Percentiles rank a stretch among this genome's conserved stretches.
phyloP scores from a whole-genome alignment of 164 flowering plant species.

The Protea cynaroides region DNA sequence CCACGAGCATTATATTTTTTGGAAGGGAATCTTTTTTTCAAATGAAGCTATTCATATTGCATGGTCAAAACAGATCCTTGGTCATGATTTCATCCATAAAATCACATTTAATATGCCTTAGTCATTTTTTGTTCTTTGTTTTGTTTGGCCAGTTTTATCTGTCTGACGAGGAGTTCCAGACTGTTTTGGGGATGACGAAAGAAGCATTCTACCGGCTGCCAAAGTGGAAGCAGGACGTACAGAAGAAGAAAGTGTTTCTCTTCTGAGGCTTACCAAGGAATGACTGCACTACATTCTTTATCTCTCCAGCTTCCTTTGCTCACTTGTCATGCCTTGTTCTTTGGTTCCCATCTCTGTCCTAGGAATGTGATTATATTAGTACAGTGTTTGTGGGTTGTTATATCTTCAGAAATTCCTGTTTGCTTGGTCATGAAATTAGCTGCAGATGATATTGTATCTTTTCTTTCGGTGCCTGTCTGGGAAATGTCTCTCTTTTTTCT shows the following conservation, averaged over 20 bases:
- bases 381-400: constrained; percentile 11
- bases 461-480: constrained; percentile 22
- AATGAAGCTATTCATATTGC: neutral
- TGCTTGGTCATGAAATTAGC: constrained; percentile 16
- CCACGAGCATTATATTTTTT: neutral
- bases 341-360: neutral
- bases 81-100: neutral
- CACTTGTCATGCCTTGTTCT: constrained; percentile 4
- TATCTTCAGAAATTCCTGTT: constrained; percentile 14
- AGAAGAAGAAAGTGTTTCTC: constrained; percentile 77
- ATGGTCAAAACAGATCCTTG: neutral
- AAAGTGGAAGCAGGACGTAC: constrained; percentile 97
- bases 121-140: constrained; percentile 1
- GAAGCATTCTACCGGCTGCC: constrained; percentile 79
- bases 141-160: constrained; percentile 59
- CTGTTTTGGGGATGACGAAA: constrained; percentile 62
- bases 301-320: neutral
- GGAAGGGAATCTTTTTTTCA: too few species aligned
- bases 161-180: constrained; percentile 68
- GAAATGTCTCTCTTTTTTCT: constrained; percentile 20
- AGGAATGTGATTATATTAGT: constrained; percentile 5
- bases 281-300: constrained; percentile 3
- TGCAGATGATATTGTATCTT: constrained; percentile 14
- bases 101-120: neutral
- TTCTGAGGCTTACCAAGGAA: constrained; percentile 32